phyloP scores from a whole-genome alignment of 495 filamentous ascomycete species.

The Trypethelium eluteriae region DNA sequence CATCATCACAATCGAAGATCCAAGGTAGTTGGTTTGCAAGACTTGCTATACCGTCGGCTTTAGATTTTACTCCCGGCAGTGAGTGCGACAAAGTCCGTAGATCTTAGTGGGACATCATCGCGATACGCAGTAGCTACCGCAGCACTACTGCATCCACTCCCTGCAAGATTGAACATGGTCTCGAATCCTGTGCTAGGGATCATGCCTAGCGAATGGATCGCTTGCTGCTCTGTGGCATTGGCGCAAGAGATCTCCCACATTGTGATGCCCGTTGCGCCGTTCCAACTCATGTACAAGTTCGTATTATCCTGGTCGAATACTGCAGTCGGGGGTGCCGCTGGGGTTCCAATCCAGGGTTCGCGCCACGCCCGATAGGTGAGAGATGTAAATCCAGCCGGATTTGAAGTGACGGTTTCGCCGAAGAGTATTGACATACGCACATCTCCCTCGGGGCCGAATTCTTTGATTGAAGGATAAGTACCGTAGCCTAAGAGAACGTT shows the following conservation, averaged over 20 bases:
- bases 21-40: not conserved
- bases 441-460: constrained; percentile 25
- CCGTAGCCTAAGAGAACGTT: constrained; percentile 28
- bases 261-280: constrained; percentile 23
- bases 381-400: constrained; percentile 16
- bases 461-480: constrained; percentile 22
- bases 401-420: constrained; percentile 17
- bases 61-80: not conserved
- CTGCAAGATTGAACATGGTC: constrained; percentile 13
- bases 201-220: not conserved
- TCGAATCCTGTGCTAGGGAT: constrained; percentile 19
- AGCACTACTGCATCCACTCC: not conserved
- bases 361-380: constrained; percentile 21
- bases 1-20: not conserved
- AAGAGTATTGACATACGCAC: constrained; percentile 25
- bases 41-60: not conserved
- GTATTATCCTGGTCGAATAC: constrained; percentile 15
- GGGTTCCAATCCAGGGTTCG: constrained; percentile 22
- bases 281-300: constrained; percentile 23
- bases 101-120: not conserved
- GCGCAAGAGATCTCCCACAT: constrained; percentile 17
- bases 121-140: constrained; percentile 1
- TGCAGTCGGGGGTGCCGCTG: constrained; percentile 8
- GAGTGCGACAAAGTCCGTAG: not conserved
- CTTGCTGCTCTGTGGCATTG: constrained; percentile 7